A percentile compares a stretch with the other conserved stretches of the same genome.
These are phyloP conservation scores for Climacium dendroides DNA, from an alignment of 225 moss, liverwort and hornwort species.

Conservation along the genomic window DNA sequence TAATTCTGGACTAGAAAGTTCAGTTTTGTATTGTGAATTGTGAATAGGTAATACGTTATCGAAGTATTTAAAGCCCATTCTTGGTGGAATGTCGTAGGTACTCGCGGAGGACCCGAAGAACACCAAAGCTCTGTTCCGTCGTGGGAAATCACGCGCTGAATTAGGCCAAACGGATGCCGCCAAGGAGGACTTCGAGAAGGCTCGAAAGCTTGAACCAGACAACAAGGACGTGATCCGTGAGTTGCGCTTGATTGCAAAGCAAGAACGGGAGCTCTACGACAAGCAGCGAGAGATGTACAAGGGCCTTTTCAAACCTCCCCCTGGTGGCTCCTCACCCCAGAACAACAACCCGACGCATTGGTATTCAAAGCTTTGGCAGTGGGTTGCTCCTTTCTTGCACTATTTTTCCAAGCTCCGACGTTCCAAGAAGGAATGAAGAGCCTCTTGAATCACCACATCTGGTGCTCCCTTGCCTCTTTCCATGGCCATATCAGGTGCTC, in stretches of 20 bases:
- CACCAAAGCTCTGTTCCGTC: conserved; percentile 80
- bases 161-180: conserved; percentile 88
- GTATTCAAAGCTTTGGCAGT: conserved; percentile 32
- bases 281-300: conserved; percentile 94
- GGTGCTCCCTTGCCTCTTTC: background rate
- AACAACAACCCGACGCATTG: conserved; percentile 1
- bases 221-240: conserved; percentile 79
- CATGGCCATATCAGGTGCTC: background rate
- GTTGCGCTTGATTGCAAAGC: conserved; percentile 62
- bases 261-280: conserved; percentile 64
- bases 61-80: background rate
- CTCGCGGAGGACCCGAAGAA: conserved; percentile 78
- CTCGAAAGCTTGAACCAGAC: conserved; percentile 54
- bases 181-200: conserved; percentile 71
- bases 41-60: background rate
- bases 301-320: conserved; percentile 61
- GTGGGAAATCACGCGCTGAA: conserved; percentile 73
- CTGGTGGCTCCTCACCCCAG: background rate
- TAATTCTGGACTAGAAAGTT: background rate
- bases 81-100: conserved; percentile 29
- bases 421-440: conserved; percentile 6
- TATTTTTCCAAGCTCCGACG: conserved; percentile 24
- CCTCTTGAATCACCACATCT: background rate
- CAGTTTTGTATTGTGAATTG: background rate
- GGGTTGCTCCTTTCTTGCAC: conserved; percentile 10